These are phyloP conservation scores for Ulota crispa DNA, from an alignment of 225 moss, liverwort and hornwort species.

Conservation along the genomic window DNA sequence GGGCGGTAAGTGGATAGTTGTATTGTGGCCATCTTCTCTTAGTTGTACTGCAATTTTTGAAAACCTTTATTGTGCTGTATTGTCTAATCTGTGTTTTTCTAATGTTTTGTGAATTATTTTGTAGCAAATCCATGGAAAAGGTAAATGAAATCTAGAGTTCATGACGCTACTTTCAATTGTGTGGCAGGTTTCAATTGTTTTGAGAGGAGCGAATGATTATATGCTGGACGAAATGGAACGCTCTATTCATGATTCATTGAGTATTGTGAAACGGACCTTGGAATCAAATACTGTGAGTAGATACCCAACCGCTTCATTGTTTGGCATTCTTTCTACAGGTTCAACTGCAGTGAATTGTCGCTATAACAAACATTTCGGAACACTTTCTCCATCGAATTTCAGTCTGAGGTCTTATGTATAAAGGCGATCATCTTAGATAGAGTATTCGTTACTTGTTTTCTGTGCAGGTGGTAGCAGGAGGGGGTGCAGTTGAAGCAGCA, in stretches of 20 bases:
- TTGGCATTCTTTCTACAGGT: background rate
- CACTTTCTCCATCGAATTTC: background rate
- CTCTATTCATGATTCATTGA: slow-evolving; percentile 82
- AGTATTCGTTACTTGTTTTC: background rate
- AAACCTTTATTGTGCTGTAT: background rate
- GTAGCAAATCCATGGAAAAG: background rate
- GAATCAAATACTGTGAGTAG: slow-evolving; percentile 75
- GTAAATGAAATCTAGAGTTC: background rate
- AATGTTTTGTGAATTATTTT: background rate
- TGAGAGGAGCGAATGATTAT: slow-evolving; percentile 87
- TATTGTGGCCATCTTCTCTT: background rate
- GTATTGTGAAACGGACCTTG: slow-evolving; percentile 85
- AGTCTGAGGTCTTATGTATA: background rate
- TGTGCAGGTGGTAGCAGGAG: slow-evolving; percentile 88
- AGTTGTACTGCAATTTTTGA: background rate
- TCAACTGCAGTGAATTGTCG: background rate
- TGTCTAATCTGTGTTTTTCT: background rate
- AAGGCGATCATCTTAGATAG: slow-evolving; percentile 10
- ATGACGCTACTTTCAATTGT: background rate
- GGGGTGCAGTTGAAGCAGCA: slow-evolving; percentile 90
- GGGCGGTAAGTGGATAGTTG: slow-evolving; percentile 51
- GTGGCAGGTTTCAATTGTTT: slow-evolving; percentile 77
- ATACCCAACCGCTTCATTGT: background rate
- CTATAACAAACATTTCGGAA: background rate
- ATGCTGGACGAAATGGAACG: slow-evolving; percentile 95